Base-by-base conservation (phyloP, 2,329 filamentous ascomycete genomes). In the Fusarium incarnatum region DNA sequence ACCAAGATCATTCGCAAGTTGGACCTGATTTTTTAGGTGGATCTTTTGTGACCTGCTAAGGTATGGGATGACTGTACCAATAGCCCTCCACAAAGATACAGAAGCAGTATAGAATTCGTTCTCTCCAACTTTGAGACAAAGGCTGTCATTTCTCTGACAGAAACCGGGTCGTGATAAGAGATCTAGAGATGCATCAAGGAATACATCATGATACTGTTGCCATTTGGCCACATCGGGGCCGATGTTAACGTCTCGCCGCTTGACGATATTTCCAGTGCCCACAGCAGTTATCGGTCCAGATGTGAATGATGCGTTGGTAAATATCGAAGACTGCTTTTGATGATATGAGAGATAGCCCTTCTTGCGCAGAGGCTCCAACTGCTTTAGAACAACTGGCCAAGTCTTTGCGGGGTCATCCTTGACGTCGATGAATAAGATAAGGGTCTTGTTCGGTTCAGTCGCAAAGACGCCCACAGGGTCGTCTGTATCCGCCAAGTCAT, bases 31-130 rank as follows among this genome's bases (percentile, higher is more conserved):
- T 41, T 80, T 77, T 16, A 89, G 74, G 22, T 74, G 80, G 5
- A 68, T 68, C 25, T 84, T 73, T 71, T 88, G 77, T 3, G 78
- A 78, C 2, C 76, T 75, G 46, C 77, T 77, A 83, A 85, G 75
- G 75, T 71, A 61, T 1, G 57, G 41, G 8, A 69, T 81, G 81
- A 73, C 50, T 76, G 84, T 47, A 2, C 88, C 90, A 8, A 92
- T 80, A 1, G 83, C 76, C 8, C 76, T 73, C 27, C 77, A 79
- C 71, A 92, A 88, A 16, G 86, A 84, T 1, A 85, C 84, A 16
- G 86, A 89, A 22, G 90, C 89, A 75, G 91, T 92, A 79, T 88
- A 90, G 7, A 88, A 91, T 74, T 91, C 92, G 20, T 74, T 74
- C 37, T 74, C 70, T 28, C 59, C 44, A 1, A 68, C 60, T 2